Evolutionary conservation across 164 flowering plant genomes (phyloP), one percentile per base, ranked within the genome.

Genomic region (Tetracentron sinense): DNA sequence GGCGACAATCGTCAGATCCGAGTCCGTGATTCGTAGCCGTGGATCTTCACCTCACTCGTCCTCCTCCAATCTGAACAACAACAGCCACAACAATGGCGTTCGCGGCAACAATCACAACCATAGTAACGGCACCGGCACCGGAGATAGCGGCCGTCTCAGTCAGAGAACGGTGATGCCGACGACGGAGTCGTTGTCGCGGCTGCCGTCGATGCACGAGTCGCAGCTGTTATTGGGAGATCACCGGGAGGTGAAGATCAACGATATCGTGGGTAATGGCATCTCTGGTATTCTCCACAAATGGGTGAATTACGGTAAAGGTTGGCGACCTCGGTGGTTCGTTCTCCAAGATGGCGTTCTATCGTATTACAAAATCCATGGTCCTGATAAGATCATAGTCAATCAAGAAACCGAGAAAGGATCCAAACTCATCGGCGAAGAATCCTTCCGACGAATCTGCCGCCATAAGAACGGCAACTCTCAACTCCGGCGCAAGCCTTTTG

Each of bases 221-320:
- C 44, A 57, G 7, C 46, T 57, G 27, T 38, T 57, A 4, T 57
- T 23, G 19, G 49, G 31, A 1, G 74, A 69, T 54, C 70, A 51
- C 33, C 47, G 72, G 12, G 79, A 77, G 58, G 76, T 88, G 73
- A 83, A 80, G 78, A 78, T 90, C 33, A 88, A 86, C 44, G 90
- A 88, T 33, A 70, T 88, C 21, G 96, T 86, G 0, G 96, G 92
- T 53, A 83, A 74, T 44, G 96, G 97, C 10, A 78, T 92, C 56
- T 79, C 83, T 0, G 99, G 99, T 6, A 62, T 89, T 10, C 65
- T 95, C 21, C 55, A 80, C 70, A 95, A 95, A 74, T 95, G 99
- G 99, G 99, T 95, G 74, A 95, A 95, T 78, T 95, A 89, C 67
- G 99, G 99, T 5, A 88, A 78, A 56, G 96, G 99, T 2, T 95